These are phyloP conservation scores for Trichoderma sp. DNA, from an alignment of 2,329 filamentous ascomycete genomes.

Conservation along the genomic window DNA sequence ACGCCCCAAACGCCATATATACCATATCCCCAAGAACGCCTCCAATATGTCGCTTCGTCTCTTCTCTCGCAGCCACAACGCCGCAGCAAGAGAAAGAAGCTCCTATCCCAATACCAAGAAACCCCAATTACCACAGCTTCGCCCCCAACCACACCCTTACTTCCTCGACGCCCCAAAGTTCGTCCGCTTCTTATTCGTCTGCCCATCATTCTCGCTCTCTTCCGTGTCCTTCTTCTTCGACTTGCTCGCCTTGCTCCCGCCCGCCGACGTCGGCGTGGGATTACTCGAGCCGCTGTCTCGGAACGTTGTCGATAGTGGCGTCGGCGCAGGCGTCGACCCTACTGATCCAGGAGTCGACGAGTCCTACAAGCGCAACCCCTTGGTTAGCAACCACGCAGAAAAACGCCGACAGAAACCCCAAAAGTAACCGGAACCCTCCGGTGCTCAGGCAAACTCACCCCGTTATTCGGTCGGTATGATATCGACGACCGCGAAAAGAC, in stretches of 20 bases:
- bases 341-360: conserved; percentile 49
- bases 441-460: conserved; percentile 35
- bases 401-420: neutral
- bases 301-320: conserved; percentile 59
- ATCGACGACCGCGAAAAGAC: conserved; percentile 72
- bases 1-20: conserved; percentile 8
- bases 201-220: conserved; percentile 63
- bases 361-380: conserved; percentile 39
- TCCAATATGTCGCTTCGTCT: neutral
- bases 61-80: neutral
- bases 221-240: conserved; percentile 58
- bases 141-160: conserved; percentile 33
- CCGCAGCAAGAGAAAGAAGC: neutral
- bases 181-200: conserved; percentile 57
- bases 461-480: conserved; percentile 55
- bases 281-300: conserved; percentile 54
- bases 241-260: conserved; percentile 52
- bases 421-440: no score
- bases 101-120: neutral
- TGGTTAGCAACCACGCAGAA: neutral
- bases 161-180: conserved; percentile 60
- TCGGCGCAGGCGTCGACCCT: conserved; percentile 48
- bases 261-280: conserved; percentile 58
- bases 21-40: conserved; percentile 2
- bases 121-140: neutral